phyloP scores from a whole-genome alignment of 192 early-diverging fungal genomes.

The Globomyces pollinis-pini region DNA sequence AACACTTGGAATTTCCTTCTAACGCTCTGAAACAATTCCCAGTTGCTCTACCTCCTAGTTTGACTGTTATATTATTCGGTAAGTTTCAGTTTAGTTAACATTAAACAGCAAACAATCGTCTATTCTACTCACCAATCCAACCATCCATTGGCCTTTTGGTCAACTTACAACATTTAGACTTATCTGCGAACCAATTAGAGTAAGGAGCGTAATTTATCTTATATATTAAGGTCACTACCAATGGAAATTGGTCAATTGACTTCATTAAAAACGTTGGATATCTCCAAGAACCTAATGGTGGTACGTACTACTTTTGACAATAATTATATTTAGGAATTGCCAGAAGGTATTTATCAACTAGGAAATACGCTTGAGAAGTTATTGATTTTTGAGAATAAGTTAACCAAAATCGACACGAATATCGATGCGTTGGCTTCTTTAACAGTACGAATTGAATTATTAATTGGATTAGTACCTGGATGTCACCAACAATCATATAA shows the following conservation, averaged over 20 bases:
- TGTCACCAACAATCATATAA: constrained; percentile 21
- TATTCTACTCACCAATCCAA: too few species aligned
- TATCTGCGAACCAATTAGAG: too few species aligned
- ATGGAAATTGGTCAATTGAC: constrained; percentile 29
- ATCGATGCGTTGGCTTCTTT: constrained; percentile 19
- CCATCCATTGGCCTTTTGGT: too few species aligned
- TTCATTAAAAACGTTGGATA: constrained; percentile 22
- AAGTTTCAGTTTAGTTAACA: too few species aligned
- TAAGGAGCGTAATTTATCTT: too few species aligned
- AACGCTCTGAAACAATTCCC: too few species aligned
- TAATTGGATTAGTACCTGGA: constrained; percentile 25
- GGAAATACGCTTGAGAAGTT: constrained; percentile 17
- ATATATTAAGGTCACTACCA: too few species aligned
- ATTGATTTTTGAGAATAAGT: constrained; percentile 34
- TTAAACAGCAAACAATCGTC: too few species aligned
- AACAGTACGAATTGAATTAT: background rate
- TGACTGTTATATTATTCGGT: too few species aligned
- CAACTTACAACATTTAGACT: too few species aligned
- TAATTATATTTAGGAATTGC: constrained; percentile 16
- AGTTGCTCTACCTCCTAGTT: too few species aligned
- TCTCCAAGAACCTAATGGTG: constrained; percentile 22
- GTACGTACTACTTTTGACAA: too few species aligned
- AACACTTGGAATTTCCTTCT: constrained; percentile 38
- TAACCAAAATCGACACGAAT: constrained; percentile 21
- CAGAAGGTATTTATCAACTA: constrained; percentile 22